Percentiles rank a stretch among this genome's conserved stretches.
Evolutionary conservation across 768 basidiomycete species (phyloP).

Genomic region (Psilocybe sp.): DNA sequence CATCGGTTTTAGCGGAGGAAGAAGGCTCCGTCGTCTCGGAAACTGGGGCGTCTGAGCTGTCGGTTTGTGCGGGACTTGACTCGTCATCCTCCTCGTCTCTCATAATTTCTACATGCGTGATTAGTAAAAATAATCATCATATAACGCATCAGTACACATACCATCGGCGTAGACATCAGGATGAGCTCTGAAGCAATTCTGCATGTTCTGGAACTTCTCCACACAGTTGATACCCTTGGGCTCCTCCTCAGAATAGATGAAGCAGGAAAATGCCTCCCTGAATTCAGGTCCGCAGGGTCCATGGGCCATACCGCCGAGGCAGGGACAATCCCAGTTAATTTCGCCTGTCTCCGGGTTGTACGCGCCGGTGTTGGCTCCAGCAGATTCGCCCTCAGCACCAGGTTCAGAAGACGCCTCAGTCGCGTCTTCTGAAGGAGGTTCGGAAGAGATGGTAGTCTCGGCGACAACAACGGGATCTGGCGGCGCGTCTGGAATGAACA

Average conservation of each 20-base stretch:
- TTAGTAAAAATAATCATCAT: conserved; percentile 5
- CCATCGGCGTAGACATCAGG: conserved; percentile 96
- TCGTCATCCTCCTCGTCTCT: conserved; percentile 60
- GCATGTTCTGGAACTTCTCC: conserved; percentile 97
- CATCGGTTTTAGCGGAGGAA: conserved; percentile 3
- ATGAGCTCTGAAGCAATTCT: conserved; percentile 93
- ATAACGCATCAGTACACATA: conserved; percentile 33
- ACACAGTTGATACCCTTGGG: conserved; percentile 98
- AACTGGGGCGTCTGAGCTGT: conserved; percentile 8
- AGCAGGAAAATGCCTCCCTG: conserved; percentile 95
- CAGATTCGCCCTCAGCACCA: conserved; percentile 9
- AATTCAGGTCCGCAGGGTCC: conserved; percentile 95
- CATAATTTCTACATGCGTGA: conserved; percentile 53
- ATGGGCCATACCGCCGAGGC: conserved; percentile 97
- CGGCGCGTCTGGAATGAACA: conserved; percentile 12
- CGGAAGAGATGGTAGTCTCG: conserved; percentile 5
- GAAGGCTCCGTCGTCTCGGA: conserved; percentile 5
- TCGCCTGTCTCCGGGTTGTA: conserved; percentile 97
- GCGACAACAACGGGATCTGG: conserved; percentile 13
- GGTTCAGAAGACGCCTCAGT: conserved; percentile 9
- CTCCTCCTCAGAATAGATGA: conserved; percentile 89
- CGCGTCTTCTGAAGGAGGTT: conserved; percentile 9
- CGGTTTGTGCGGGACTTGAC: conserved; percentile 8
- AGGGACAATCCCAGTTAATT: conserved; percentile 99
- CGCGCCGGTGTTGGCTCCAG: conserved; percentile 60